Evolutionary conservation across 2,329 filamentous ascomycete genomes (phyloP).

Genomic region (Colletotrichum simmondsii): DNA sequence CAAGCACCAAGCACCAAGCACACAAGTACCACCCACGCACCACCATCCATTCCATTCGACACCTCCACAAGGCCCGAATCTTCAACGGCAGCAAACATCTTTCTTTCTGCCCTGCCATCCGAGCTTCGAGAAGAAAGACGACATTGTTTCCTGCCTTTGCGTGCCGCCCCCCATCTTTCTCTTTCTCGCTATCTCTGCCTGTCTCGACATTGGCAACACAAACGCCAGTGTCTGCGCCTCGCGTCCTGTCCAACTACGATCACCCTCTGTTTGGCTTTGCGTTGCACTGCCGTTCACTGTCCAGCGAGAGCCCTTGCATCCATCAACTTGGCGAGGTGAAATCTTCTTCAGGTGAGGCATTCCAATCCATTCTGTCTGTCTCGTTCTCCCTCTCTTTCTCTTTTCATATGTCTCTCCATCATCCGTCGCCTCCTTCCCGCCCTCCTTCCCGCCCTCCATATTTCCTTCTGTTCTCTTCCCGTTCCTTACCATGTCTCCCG

Average conservation of each 20-base stretch:
- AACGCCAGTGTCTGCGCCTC: neutral
- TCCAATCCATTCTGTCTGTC: constrained; percentile 16
- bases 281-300: neutral
- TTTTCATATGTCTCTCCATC: neutral
- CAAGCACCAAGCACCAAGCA: neutral
- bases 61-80: neutral
- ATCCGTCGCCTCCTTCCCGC: neutral
- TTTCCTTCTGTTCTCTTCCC: neutral
- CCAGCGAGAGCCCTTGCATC: constrained; percentile 20
- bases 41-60: neutral
- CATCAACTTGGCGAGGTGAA: constrained; percentile 21
- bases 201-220: neutral
- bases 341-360: constrained; percentile 15
- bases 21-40: neutral
- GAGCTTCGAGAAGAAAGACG: constrained; percentile 19
- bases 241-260: neutral
- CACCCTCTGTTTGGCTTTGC: neutral
- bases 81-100: neutral
- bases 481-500: neutral
- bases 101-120: neutral
- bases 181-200: neutral
- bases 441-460: neutral
- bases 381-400: neutral
- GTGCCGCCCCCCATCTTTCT: neutral
- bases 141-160: neutral